Evolutionary conservation across 163 green algal genomes (phyloP).

Genomic region (Prototheca stagnorum): DNA sequence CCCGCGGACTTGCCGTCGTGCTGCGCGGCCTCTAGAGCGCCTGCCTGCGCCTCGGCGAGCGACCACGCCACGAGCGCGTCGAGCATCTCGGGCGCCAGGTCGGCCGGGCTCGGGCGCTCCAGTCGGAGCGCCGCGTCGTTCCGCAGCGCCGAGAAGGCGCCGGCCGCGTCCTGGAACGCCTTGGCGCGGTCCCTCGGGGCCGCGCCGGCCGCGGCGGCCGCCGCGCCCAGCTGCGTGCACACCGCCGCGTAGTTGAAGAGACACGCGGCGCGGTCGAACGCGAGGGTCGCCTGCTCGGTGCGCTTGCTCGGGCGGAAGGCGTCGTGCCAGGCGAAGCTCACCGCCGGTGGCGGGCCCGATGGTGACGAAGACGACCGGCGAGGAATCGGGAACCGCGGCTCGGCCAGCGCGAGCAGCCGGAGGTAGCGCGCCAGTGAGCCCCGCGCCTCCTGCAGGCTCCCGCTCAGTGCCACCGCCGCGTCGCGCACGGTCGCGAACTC

Average conservation of each 20-base stretch:
- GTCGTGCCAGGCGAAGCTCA: slow-evolving; percentile 70
- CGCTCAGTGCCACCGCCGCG: slow-evolving; percentile 25
- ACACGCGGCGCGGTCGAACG: slow-evolving; percentile 82
- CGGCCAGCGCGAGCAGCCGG: slow-evolving; percentile 58
- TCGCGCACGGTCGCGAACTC: slow-evolving; percentile 40
- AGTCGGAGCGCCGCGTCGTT: slow-evolving; percentile 44
- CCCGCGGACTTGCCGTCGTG: slow-evolving; percentile 53
- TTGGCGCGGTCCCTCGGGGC: slow-evolving; percentile 64
- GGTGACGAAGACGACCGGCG: slow-evolving; percentile 43
- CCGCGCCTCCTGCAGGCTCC: slow-evolving; percentile 21
- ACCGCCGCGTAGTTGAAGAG: slow-evolving; percentile 83
- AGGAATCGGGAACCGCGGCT: slow-evolving; percentile 80
- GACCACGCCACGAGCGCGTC: slow-evolving; percentile 82
- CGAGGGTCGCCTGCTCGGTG: slow-evolving; percentile 48
- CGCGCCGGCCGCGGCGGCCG: slow-evolving; percentile 42
- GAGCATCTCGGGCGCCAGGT: slow-evolving; percentile 59
- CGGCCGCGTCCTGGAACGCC: slow-evolving; percentile 72
- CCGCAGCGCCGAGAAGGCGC: slow-evolving; percentile 48
- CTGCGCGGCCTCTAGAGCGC: slow-evolving; percentile 57
- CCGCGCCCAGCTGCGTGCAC: slow-evolving; percentile 41
- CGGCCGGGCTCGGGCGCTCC: slow-evolving; percentile 47
- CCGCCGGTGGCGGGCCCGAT: slow-evolving; percentile 12
- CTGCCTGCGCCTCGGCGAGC: slow-evolving; percentile 77
- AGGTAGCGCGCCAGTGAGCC: slow-evolving; percentile 69
- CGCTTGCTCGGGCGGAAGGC: slow-evolving; percentile 33